These are phyloP conservation scores for Pyrenochaeta sp. DNA, from an alignment of 2,329 filamentous ascomycete genomes.

Conservation along the genomic window DNA sequence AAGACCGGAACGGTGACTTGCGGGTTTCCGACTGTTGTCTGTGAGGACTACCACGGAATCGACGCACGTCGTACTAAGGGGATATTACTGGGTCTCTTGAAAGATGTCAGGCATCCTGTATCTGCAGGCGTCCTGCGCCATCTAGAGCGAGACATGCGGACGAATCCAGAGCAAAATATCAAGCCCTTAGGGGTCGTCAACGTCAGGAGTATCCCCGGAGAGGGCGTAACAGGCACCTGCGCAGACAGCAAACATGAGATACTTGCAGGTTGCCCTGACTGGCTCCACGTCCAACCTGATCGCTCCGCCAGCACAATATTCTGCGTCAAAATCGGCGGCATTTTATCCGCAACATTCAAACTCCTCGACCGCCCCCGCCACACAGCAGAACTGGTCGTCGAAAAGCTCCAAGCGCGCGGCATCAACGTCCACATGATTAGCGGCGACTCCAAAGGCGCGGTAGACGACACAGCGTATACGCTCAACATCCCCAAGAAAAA, in stretches of 20 bases:
- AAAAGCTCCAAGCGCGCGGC: conserved; percentile 57
- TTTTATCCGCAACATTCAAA: conserved; percentile 59
- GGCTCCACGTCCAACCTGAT: conserved; percentile 52
- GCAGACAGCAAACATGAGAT: conserved; percentile 36
- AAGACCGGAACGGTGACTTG: conserved; percentile 80
- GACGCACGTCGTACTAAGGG: conserved; percentile 20
- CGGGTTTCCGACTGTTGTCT: conserved; percentile 58
- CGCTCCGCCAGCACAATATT: conserved; percentile 43
- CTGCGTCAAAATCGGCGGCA: conserved; percentile 45
- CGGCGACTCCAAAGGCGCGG: conserved; percentile 63
- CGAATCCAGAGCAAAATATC: conserved; percentile 10
- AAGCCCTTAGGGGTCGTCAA: conserved; percentile 19
- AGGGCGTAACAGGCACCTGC: conserved; percentile 53
- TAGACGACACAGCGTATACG: conserved; percentile 56
- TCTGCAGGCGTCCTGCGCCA: conserved; percentile 55
- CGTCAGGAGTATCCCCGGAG: conserved; percentile 53
- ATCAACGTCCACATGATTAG: conserved; percentile 65
- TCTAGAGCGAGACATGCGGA: conserved; percentile 11
- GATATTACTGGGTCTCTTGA: conserved; percentile 52
- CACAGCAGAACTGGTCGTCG: conserved; percentile 62
- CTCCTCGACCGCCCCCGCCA: conserved; percentile 59
- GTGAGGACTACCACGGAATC: conserved; percentile 24
- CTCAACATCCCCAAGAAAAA: conserved; percentile 50
- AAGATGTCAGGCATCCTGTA: conserved; percentile 61
- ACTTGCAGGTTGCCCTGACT: conserved; percentile 58